Percentiles rank a stretch among this genome's conserved stretches.
Conservation (phyloP, 148 eudicot genomes). For the Rhododendron kiyosumense region DNA sequence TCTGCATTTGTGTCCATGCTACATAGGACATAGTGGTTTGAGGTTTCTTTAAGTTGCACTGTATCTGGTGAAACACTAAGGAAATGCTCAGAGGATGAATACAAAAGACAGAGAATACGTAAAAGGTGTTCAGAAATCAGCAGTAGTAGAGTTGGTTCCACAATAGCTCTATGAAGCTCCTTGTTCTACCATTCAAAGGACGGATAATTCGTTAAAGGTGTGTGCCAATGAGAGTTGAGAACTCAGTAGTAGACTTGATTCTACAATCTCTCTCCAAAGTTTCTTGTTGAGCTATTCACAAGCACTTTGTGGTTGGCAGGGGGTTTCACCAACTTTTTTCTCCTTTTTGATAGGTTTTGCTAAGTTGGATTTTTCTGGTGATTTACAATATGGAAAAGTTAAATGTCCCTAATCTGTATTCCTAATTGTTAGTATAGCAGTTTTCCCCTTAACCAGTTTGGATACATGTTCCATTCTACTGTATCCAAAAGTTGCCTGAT, state of each 20-base stretch:
- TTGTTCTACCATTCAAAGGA: not conserved
- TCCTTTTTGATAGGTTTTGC: not conserved
- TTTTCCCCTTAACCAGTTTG: not conserved
- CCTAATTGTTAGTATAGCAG: not conserved
- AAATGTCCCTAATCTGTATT: not conserved
- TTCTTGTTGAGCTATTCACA: not conserved
- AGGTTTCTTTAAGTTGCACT: not conserved
- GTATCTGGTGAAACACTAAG: not conserved
- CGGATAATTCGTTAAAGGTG: not conserved
- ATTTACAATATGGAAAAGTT: not conserved
- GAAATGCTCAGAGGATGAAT: not conserved
- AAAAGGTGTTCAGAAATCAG: not conserved
- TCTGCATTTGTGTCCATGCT: not conserved
- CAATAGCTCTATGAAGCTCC: not conserved
- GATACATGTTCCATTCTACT: not conserved
- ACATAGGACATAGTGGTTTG: not conserved
- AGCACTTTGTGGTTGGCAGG: not conserved
- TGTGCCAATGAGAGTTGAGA: not conserved
- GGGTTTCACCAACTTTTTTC: not conserved
- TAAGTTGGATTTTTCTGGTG: not conserved
- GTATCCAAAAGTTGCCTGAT: not conserved
- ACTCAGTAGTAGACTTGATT: not conserved
- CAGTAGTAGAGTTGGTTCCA: not conserved
- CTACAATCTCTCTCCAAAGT: not conserved
- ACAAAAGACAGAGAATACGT: not conserved